phyloP scores from a whole-genome alignment of 371 early-diverging fungal genomes.

The Lichtheimia corymbifera region DNA sequence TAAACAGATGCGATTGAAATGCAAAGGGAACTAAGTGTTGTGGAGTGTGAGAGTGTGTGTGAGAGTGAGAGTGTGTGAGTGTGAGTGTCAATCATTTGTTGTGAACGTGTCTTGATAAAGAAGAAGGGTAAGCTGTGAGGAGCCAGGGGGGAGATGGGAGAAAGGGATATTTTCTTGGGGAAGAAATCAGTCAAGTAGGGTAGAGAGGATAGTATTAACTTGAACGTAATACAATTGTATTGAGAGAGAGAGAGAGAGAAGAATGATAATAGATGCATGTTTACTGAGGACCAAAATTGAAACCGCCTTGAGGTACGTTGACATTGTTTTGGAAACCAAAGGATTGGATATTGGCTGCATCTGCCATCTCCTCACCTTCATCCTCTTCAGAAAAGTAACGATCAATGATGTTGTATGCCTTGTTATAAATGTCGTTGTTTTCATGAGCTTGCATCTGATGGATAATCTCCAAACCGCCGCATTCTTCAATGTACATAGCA shows the following conservation, averaged over 20 bases:
- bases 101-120: too few relatives aligned
- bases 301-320: constrained; percentile 22
- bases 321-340: constrained; percentile 20
- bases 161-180: too few relatives aligned
- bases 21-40: constrained; percentile 4
- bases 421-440: constrained; percentile 92
- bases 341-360: constrained; percentile 1
- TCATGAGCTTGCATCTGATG: constrained; percentile 90
- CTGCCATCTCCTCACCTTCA: constrained; percentile 60
- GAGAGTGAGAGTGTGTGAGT: background rate
- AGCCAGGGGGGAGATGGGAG: too few relatives aligned
- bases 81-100: too few relatives aligned
- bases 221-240: background rate
- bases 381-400: constrained; percentile 89
- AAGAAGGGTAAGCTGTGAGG: too few relatives aligned
- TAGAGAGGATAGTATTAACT: constrained; percentile 26
- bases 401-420: constrained; percentile 92
- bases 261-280: constrained; percentile 3
- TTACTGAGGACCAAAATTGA: constrained; percentile 23
- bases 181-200: too few relatives aligned
- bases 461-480: constrained; percentile 92
- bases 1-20: constrained; percentile 1
- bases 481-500: constrained; percentile 91
- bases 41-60: constrained; percentile 3
- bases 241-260: constrained; percentile 4